phyloP scores from a whole-genome alignment of 2,329 filamentous ascomycete species.

The Leptoxyphium fumago region DNA sequence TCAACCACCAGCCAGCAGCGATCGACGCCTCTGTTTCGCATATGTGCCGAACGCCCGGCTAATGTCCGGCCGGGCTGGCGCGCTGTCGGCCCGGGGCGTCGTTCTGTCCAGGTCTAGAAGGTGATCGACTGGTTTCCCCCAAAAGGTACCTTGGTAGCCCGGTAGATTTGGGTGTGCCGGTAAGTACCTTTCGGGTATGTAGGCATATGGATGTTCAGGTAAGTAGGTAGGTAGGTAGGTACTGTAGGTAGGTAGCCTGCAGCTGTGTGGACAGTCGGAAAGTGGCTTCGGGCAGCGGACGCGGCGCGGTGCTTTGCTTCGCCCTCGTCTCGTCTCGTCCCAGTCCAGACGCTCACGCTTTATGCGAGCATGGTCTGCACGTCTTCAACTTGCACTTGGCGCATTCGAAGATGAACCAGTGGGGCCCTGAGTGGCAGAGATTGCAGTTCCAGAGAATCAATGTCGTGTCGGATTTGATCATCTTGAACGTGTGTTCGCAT shows the following conservation, averaged over 20 bases:
- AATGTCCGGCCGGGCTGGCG: too few relatives aligned
- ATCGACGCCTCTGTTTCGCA: too few relatives aligned
- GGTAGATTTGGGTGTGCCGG: too few relatives aligned
- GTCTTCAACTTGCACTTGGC: constrained; percentile 36
- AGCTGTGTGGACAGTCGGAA: too few relatives aligned
- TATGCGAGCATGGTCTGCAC: constrained; percentile 32
- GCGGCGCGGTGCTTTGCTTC: background rate
- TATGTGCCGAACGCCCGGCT: too few relatives aligned
- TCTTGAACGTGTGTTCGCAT: constrained; percentile 34
- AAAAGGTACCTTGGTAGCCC: too few relatives aligned
- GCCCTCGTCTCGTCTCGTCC: background rate
- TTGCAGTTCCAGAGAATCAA: constrained; percentile 39
- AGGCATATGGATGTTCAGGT: background rate
- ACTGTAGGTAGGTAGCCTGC: background rate
- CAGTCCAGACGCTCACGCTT: constrained; percentile 20
- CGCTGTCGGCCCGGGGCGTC: too few relatives aligned
- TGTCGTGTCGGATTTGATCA: constrained; percentile 38
- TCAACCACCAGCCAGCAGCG: too few relatives aligned
- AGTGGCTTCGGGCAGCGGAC: too few relatives aligned
- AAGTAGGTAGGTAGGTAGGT: background rate
- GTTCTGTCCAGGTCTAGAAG: too few relatives aligned
- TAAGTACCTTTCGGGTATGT: background rate
- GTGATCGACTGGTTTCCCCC: too few relatives aligned
- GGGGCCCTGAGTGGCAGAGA: constrained; percentile 35
- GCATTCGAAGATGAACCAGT: constrained; percentile 38